Evolutionary conservation across 495 filamentous ascomycete genomes (phyloP).

Genomic region (Aspergillus nidulans): DNA sequence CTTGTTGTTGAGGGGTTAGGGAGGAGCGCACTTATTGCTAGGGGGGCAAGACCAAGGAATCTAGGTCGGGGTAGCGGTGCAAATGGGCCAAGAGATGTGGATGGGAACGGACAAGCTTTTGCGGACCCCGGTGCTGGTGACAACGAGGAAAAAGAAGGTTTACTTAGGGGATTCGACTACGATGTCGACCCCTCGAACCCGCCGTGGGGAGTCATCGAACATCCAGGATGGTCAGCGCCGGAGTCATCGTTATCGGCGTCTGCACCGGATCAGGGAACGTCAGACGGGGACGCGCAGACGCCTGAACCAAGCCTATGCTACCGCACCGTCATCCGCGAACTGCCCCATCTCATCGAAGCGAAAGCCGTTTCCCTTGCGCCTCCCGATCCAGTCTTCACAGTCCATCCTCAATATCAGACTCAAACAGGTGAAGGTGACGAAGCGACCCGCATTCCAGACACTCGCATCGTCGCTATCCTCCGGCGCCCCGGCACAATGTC

Average conservation of each 20-base stretch:
- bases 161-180: neutral
- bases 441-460: conserved; percentile 38
- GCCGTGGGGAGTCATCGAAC: conserved; percentile 76
- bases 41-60: conserved; percentile 66
- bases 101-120: neutral
- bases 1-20: conserved; percentile 68
- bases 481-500: conserved; percentile 70
- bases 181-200: conserved; percentile 36
- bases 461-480: conserved; percentile 63
- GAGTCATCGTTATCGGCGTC: conserved; percentile 24
- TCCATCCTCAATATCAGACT: conserved; percentile 18
- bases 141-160: conserved; percentile 15
- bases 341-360: conserved; percentile 89
- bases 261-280: neutral
- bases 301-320: conserved; percentile 67
- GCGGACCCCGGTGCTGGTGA: neutral
- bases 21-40: conserved; percentile 76
- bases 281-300: conserved; percentile 45
- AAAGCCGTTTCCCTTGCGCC: conserved; percentile 83
- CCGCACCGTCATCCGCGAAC: conserved; percentile 71
- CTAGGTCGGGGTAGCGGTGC: conserved; percentile 4
- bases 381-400: conserved; percentile 42
- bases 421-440: neutral
- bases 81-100: neutral
- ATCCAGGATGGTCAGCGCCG: conserved; percentile 87